phyloP scores from a whole-genome alignment of 2,329 filamentous ascomycete species.

The Monilinia polystroma region DNA sequence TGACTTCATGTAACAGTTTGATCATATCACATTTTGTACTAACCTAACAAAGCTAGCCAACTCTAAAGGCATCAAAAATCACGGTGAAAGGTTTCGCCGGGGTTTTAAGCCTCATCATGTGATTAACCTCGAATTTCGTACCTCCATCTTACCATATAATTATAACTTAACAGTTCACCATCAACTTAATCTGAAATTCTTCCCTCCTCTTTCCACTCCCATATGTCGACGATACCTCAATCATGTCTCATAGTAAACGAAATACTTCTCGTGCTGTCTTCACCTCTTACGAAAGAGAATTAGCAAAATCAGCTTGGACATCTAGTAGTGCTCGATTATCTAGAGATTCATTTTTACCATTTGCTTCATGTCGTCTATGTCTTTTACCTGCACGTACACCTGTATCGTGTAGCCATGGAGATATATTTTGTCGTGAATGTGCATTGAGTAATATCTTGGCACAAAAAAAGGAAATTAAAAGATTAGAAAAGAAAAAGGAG shows the following conservation, averaged over 20 bases:
- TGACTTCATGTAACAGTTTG: too few species aligned
- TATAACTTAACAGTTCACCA: too few species aligned
- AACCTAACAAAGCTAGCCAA: neutral
- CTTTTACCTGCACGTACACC: constrained; percentile 78
- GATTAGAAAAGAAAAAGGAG: constrained; percentile 66
- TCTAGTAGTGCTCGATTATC: constrained; percentile 78
- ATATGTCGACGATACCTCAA: constrained; percentile 34
- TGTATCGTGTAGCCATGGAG: constrained; percentile 78
- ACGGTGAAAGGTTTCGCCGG: neutral
- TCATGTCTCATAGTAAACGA: constrained; percentile 64
- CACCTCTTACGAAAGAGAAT: constrained; percentile 83
- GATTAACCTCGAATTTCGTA: neutral
- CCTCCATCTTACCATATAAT: too few species aligned
- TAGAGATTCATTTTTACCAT: constrained; percentile 88
- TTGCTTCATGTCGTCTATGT: constrained; percentile 85
- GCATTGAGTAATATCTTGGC: constrained; percentile 86
- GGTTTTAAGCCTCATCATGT: neutral
- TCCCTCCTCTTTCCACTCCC: constrained; percentile 42
- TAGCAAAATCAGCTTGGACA: constrained; percentile 80
- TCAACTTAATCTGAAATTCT: neutral
- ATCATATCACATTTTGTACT: too few species aligned
- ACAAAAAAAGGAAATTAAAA: constrained; percentile 88
- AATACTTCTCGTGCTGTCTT: constrained; percentile 93
- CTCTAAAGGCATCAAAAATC: neutral
- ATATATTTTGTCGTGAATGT: constrained; percentile 95